Percentiles rank a stretch among this genome's conserved stretches.
Conservation (phyloP, 441 rosid species). For the Gossypium gossypioides region DNA sequence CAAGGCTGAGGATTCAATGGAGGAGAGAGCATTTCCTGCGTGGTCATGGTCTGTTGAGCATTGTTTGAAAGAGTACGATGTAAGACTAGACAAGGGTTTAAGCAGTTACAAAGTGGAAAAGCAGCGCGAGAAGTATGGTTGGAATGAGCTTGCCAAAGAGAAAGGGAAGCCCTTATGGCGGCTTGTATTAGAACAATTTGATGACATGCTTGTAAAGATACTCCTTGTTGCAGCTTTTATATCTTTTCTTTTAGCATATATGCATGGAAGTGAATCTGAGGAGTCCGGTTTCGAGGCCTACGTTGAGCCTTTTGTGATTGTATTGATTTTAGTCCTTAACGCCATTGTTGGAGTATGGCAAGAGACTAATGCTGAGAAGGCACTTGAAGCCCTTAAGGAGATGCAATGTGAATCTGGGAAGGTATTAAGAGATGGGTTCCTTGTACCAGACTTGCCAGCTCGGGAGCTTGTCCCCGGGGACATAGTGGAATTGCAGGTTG, state of each 20-base stretch:
- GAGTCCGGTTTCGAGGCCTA: conserved; percentile 64
- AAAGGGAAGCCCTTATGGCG: conserved; percentile 78
- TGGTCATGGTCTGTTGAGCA: conserved; percentile 68
- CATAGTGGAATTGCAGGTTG: conserved; percentile 65
- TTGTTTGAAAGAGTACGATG: conserved; percentile 57
- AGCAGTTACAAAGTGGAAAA: conserved; percentile 47
- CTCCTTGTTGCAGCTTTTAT: conserved; percentile 75
- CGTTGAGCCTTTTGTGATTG: conserved; percentile 76
- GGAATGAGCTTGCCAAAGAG: conserved; percentile 77
- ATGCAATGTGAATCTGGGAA: conserved; percentile 76
- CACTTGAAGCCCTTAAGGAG: conserved; percentile 82
- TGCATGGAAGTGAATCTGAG: conserved; percentile 39
- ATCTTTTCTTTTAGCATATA: conserved; percentile 63
- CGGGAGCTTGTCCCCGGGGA: conserved; percentile 83
- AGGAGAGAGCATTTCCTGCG: conserved; percentile 55
- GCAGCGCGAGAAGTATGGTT: conserved; percentile 52
- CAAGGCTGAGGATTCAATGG: conserved; percentile 27
- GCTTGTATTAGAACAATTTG: conserved; percentile 64
- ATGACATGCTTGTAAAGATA: conserved; percentile 78
- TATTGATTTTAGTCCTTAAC: conserved; percentile 59
- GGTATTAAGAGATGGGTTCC: conserved; percentile 61
- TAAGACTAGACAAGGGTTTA: conserved; percentile 57
- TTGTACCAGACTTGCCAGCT: conserved; percentile 58
- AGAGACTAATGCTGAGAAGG: conserved; percentile 82
- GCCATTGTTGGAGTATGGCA: conserved; percentile 92